A percentile compares a stretch with the other conserved stretches of the same genome.
phyloP scores from a whole-genome alignment of 2,329 filamentous ascomycete genomes.

The Chrysoporthe austroafricana region DNA sequence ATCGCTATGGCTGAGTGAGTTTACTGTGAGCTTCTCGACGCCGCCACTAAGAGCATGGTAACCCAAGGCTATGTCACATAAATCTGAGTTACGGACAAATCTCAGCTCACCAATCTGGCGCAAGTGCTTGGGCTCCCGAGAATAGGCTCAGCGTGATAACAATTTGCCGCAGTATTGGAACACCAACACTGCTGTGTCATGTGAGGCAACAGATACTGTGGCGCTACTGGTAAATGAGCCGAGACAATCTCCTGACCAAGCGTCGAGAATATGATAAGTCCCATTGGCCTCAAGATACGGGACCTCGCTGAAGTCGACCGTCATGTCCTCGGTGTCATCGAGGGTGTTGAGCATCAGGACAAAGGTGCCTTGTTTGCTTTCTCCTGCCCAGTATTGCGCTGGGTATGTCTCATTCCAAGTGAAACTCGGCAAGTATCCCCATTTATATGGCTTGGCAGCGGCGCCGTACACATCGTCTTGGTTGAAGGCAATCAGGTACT shows the following conservation, averaged over 20 bases:
- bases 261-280: slow-evolving; percentile 16
- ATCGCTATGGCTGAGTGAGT: too few species aligned
- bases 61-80: too few species aligned
- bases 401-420: slow-evolving; percentile 53
- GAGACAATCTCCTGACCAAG: slow-evolving; percentile 19
- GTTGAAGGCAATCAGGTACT: slow-evolving; percentile 45
- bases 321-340: slow-evolving; percentile 41
- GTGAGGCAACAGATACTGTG: slow-evolving; percentile 13
- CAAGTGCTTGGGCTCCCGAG: neutral
- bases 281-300: slow-evolving; percentile 34
- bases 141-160: neutral
- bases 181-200: slow-evolving; percentile 18
- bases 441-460: slow-evolving; percentile 50
- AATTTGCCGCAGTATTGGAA: slow-evolving; percentile 19
- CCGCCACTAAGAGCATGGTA: too few species aligned
- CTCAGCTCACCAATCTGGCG: neutral
- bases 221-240: slow-evolving; percentile 12
- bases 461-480: slow-evolving; percentile 49
- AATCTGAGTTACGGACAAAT: too few species aligned
- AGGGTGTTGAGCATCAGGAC: slow-evolving; percentile 50
- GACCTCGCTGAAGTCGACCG: slow-evolving; percentile 47
- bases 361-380: slow-evolving; percentile 46
- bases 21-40: too few species aligned
- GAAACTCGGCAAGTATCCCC: slow-evolving; percentile 53
- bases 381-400: slow-evolving; percentile 54